A percentile compares a stretch with the other conserved stretches of the same genome.
phyloP scores from a whole-genome alignment of 2,329 filamentous ascomycete species.

The Botrytis paeoniae region DNA sequence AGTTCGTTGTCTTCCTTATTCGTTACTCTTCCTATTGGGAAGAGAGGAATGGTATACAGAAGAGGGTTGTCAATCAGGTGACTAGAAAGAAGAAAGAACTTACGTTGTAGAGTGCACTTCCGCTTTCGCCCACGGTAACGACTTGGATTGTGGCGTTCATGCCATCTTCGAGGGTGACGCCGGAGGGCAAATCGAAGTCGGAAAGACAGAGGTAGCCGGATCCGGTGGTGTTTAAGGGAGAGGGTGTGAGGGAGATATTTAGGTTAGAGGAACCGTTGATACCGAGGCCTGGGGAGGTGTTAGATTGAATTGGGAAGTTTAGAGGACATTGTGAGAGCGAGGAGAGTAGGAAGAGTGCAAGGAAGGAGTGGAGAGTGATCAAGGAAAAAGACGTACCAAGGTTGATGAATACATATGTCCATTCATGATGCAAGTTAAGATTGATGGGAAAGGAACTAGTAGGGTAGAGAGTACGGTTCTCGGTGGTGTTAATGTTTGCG shows the following conservation, averaged over 20 bases:
- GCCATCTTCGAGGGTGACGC: constrained; percentile 11
- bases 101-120: constrained; percentile 22
- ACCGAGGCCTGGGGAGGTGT: constrained; percentile 11
- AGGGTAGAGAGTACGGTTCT: constrained; percentile 13
- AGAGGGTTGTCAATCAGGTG: too few relatives aligned
- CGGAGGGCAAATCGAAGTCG: constrained; percentile 14
- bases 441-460: constrained; percentile 5
- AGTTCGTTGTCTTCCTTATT: too few relatives aligned
- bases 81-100: not conserved
- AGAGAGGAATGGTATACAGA: not conserved
- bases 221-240: constrained; percentile 21
- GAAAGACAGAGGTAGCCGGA: constrained; percentile 20
- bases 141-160: constrained; percentile 21
- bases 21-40: not conserved
- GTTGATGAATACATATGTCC: constrained; percentile 16
- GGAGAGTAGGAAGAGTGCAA: not conserved
- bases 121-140: constrained; percentile 19
- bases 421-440: not conserved
- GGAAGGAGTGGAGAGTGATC: not conserved
- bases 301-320: not conserved
- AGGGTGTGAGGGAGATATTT: constrained; percentile 15
- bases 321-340: not conserved
- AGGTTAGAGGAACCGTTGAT: constrained; percentile 21
- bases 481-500: constrained; percentile 21
- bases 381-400: constrained; percentile 1